Evolutionary conservation across 73 alveolate genomes (phyloP), one percentile per base, ranked within the genome.

Genomic region (Paramecium bursaria): DNA sequence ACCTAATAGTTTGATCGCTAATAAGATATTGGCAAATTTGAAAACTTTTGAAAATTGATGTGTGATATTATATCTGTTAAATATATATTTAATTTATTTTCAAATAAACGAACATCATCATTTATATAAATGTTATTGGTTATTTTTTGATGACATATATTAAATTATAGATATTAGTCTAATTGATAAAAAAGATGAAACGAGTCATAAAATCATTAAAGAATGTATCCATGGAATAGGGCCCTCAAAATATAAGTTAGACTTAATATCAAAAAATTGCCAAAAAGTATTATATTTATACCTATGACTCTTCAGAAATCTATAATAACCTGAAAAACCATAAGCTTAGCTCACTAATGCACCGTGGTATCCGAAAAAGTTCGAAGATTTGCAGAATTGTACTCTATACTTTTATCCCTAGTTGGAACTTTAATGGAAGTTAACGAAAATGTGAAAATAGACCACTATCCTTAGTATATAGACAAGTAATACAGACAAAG

Each of bases 401-500:
- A 75, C 15, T 27, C 19, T 15, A 3, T 3, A 6, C 6, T 50
- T 75, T 21, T 7, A 14, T 17, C 0, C 2, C n/a, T 27, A 74
- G 88, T 55, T 51, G 77, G 74, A 13, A 23, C 33, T 30, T 21
- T 75, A 19, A 75, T 75, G 77, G 23, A 3, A 7, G 57, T 75
- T 14, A 39, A 51, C 2, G 88, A 75, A 75, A 76, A 75, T n/a
- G 48, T 46, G 19, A 48, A 21, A 5, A 31, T 26, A 51, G 61
- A 29, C 6, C 51, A 51, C n/a, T n/a, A n/a, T 61, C 79, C 51
- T 50, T 26, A 75, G 21, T 75, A 31, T 61, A 50, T 19, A n/a
- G 88, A 50, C 22, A 15, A 49, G 35, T 13, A 86, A 46, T 90
- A 90, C 44, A 46, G 75, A 42, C 6, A 17, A 14, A 74, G 95